phyloP scores from a whole-genome alignment of 1,139 yeast genomes.

The Suhomyces maxii region DNA sequence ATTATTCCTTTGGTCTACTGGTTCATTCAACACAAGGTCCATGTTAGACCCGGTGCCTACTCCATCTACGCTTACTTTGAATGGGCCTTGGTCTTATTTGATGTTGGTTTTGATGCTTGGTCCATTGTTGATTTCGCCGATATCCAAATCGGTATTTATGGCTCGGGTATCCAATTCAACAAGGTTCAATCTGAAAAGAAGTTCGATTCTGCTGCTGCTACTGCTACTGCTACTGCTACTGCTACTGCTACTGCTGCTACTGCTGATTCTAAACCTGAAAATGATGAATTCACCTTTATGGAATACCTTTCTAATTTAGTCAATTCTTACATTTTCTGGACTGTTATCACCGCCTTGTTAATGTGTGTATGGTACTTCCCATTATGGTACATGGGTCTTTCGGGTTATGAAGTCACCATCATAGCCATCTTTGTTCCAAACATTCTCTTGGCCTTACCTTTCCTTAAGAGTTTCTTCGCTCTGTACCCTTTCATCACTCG shows the following conservation, averaged over 20 bases:
- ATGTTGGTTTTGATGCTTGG: constrained; percentile 82
- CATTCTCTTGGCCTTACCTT: constrained; percentile 54
- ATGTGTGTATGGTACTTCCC: constrained; percentile 96
- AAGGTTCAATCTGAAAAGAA: not conserved
- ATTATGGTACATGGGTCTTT: constrained; percentile 95
- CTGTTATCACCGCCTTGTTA: constrained; percentile 75
- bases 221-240: not conserved
- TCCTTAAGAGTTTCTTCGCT: constrained; percentile 43
- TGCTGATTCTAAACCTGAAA: constrained; percentile 1
- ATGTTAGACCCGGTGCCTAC: constrained; percentile 87
- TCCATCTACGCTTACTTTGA: constrained; percentile 92
- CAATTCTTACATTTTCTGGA: constrained; percentile 79
- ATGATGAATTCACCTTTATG: constrained; percentile 33
- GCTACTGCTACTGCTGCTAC: not conserved
- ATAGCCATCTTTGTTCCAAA: constrained; percentile 57
- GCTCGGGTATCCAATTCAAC: constrained; percentile 19
- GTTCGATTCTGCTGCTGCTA: no score
- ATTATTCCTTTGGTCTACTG: constrained; percentile 82
- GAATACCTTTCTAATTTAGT: constrained; percentile 48
- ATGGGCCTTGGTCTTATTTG: constrained; percentile 84
- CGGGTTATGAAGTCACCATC: constrained; percentile 85
- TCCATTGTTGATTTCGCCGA: constrained; percentile 67
- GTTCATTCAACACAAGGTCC: constrained; percentile 91
- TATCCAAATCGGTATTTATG: constrained; percentile 44
- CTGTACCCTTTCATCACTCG: constrained; percentile 50